Conservation (phyloP, 352 stramenopile genomes). For the Phytopythium sindhum region DNA sequence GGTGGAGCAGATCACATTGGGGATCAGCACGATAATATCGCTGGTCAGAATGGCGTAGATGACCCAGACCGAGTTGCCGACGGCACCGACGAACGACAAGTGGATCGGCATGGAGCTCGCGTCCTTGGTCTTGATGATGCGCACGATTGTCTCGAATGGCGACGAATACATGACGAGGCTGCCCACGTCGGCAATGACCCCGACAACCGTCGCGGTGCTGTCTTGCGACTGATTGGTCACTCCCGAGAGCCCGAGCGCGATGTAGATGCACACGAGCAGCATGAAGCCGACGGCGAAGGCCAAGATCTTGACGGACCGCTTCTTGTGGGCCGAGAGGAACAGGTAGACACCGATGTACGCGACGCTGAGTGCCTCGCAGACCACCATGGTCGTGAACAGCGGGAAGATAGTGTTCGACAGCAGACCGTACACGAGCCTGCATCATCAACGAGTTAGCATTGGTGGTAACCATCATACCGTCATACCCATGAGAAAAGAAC, state of each 20-base stretch:
- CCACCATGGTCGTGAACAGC: conserved; percentile 15
- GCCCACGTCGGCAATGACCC: conserved; percentile 16
- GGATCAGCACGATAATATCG: conserved; percentile 35
- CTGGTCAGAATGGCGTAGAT: conserved; percentile 23
- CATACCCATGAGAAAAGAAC: not conserved
- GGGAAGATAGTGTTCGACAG: conserved; percentile 26
- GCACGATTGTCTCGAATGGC: conserved; percentile 18
- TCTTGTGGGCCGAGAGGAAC: not conserved
- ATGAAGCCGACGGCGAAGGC: conserved; percentile 1
- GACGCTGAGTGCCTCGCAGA: conserved; percentile 55
- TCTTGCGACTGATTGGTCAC: conserved; percentile 23
- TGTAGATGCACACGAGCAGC: conserved; percentile 15
- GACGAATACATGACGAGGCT: conserved; percentile 16
- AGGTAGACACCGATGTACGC: conserved; percentile 17
- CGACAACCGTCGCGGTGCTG: conserved; percentile 14
- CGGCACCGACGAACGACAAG: conserved; percentile 21
- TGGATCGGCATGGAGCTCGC: conserved; percentile 34
- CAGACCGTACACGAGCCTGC: conserved; percentile 16
- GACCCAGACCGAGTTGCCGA: conserved; percentile 31
- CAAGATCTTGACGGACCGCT: conserved; percentile 1
- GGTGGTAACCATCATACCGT: not conserved
- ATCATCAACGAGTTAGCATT: not conserved
- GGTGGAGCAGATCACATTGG: conserved; percentile 21
- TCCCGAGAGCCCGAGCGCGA: conserved; percentile 15
- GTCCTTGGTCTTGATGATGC: conserved; percentile 21